phyloP scores from a whole-genome alignment of 305 asterid genomes.

The Coffea humblotiana region DNA sequence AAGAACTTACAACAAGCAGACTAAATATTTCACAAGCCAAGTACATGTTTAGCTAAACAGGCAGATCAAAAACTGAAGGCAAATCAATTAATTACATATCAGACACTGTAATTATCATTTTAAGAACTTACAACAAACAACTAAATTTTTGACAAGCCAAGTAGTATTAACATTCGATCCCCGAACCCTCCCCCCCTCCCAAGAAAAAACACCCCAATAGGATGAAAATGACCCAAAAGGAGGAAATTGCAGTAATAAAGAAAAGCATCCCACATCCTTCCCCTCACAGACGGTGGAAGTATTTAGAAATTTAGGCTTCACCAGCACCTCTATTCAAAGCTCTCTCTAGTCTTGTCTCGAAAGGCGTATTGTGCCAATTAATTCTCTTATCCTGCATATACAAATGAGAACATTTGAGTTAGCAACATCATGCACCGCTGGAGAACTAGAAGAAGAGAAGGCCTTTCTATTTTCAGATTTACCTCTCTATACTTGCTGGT shows the following conservation, averaged over 20 bases:
- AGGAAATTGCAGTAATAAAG: slow-evolving; percentile 7
- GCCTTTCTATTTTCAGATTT: slow-evolving; percentile 10
- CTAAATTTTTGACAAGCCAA: slow-evolving; percentile 10
- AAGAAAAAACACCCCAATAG: neutral
- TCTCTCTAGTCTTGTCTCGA: slow-evolving; percentile 77
- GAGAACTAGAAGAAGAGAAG: neutral
- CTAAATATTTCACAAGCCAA: slow-evolving; percentile 12
- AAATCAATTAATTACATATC: too few relatives aligned
- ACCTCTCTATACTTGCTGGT: slow-evolving; percentile 95
- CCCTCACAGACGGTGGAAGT: slow-evolving; percentile 2
- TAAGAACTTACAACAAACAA: slow-evolving; percentile 7
- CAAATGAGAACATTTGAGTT: slow-evolving; percentile 11
- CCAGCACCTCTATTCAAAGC: slow-evolving; percentile 56
- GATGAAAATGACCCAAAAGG: neutral
- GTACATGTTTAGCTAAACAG: neutral
- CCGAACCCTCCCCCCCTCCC: neutral
- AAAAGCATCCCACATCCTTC: slow-evolving; percentile 26
- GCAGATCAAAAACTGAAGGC: too few relatives aligned
- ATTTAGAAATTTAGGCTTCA: slow-evolving; percentile 33
- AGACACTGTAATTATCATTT: neutral
- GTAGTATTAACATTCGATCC: neutral
- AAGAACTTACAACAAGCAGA: slow-evolving; percentile 3
- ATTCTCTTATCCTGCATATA: slow-evolving; percentile 74
- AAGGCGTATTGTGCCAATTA: slow-evolving; percentile 84
- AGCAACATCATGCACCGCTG: neutral